Evolutionary conservation across 257 asterid species (phyloP), one percentile per base, ranked within the genome.

Genomic region (Rauvolfia tetraphylla): DNA sequence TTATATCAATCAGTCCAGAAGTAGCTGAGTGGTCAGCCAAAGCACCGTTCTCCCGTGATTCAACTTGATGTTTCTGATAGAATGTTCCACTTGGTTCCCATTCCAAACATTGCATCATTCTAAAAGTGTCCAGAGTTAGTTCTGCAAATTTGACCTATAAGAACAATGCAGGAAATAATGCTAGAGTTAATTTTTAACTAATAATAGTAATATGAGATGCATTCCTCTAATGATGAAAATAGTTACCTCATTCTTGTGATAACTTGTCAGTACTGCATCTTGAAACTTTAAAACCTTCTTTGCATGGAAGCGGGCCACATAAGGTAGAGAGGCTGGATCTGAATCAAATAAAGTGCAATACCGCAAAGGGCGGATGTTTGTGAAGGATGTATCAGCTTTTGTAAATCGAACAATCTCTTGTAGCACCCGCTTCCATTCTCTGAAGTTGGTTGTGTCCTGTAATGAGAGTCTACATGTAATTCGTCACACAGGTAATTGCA

Each of bases 91-190:
- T 87, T 68, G 98, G 96, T 84, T 95, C 99, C 98, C 98, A 95
- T 87, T 95, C 99, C 93, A 95, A 89, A 83, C 96, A 92, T 84
- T 95, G 99, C 84, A 95, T 73, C 99, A 95, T 95, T 87, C 98
- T 92, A 73, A 81, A 95, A 79, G 97, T 92, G 83, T 95, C 98
- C 75, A 95, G 77, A 23, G 99, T 91, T 83, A 91, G 85, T 81
- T 92, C 99, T 68, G 99, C 96, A 84, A 90, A 91, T 89, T 93
- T 95, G 79, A 90, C 93, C 99, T 95, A 91, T 58, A 76, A 81
- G 65, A 72, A 61, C 63, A 76, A 69, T 4, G 23, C 39, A 42
- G 53, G 42, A 23, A 51, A 17, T 31, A 33, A 39, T n/a, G 25
- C 22, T 67, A 73, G 49, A 71, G 44, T 80, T 70, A 84, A 31